Evolutionary conservation across 371 early-diverging fungal genomes (phyloP).

Genomic region (Dentiscutata heterogama): DNA sequence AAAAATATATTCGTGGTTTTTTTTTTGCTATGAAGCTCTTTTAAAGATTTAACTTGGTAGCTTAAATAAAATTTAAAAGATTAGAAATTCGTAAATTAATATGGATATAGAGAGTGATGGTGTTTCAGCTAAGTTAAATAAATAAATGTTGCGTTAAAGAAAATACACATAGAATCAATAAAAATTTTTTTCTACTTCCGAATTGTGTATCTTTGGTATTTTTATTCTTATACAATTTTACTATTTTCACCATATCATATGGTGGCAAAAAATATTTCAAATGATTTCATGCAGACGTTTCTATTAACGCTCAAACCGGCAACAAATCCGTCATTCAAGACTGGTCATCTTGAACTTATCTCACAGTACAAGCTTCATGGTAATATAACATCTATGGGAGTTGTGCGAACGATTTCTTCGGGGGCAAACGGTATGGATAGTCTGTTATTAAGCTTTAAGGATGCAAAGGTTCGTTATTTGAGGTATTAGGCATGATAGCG

Average conservation of each 20-base stretch:
- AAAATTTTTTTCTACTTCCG: too few species aligned
- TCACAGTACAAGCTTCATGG: constrained; percentile 84
- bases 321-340: constrained; percentile 51
- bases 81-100: too few species aligned
- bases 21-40: too few species aligned
- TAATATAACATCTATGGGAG: constrained; percentile 80
- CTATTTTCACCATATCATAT: neutral
- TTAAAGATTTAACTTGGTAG: too few species aligned
- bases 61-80: too few species aligned
- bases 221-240: neutral
- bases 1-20: too few species aligned
- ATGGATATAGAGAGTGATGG: too few species aligned
- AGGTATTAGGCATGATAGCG: neutral
- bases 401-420: constrained; percentile 75
- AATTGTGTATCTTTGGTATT: neutral
- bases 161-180: too few species aligned
- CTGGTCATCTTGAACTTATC: constrained; percentile 80
- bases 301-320: constrained; percentile 59
- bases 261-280: neutral
- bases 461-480: constrained; percentile 85
- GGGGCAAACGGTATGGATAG: constrained; percentile 83
- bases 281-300: constrained; percentile 13
- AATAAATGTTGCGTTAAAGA: too few species aligned
- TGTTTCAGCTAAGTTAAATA: too few species aligned
- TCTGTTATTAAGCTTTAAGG: constrained; percentile 87